phyloP scores from a whole-genome alignment of 352 stramenopile genomes.

The Pythium periplocum region DNA sequence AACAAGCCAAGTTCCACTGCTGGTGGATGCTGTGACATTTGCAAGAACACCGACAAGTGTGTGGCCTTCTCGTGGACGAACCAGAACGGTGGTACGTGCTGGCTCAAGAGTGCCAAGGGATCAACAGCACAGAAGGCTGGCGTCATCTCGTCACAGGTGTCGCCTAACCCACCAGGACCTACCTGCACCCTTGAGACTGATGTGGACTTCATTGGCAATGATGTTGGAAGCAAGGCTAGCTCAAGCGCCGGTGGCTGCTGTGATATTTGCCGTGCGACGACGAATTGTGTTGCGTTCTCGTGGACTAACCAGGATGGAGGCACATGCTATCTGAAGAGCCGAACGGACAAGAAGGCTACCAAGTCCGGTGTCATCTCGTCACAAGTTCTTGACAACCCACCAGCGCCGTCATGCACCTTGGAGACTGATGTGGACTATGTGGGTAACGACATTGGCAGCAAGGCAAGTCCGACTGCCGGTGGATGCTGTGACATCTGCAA shows the following conservation, averaged over 20 bases:
- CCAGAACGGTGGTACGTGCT: constrained; percentile 17
- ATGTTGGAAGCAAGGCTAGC: constrained; percentile 13
- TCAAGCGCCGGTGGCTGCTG: constrained; percentile 10
- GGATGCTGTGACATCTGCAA: constrained; percentile 14
- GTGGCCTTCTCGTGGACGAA: constrained; percentile 7
- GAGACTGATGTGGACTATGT: constrained; percentile 9
- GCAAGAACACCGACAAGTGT: neutral
- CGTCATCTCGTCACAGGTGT: neutral
- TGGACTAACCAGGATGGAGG: constrained; percentile 19
- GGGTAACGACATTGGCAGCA: constrained; percentile 17
- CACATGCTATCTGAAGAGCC: constrained; percentile 33
- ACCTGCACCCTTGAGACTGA: neutral
- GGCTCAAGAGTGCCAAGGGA: constrained; percentile 17
- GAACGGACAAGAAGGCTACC: neutral
- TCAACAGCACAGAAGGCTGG: constrained; percentile 1
- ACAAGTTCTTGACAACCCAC: neutral
- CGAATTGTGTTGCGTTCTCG: constrained; percentile 14
- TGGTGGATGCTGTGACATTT: constrained; percentile 12
- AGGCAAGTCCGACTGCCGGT: constrained; percentile 1
- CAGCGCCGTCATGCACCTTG: neutral
- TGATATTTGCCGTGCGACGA: constrained; percentile 11
- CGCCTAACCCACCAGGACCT: neutral
- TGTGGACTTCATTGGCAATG: constrained; percentile 20
- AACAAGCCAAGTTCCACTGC: neutral
- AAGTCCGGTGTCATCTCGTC: neutral